Evolutionary conservation across 768 basidiomycete species (phyloP), one percentile per base, ranked within the genome.

Genomic region (Fistulinella prunicolor): DNA sequence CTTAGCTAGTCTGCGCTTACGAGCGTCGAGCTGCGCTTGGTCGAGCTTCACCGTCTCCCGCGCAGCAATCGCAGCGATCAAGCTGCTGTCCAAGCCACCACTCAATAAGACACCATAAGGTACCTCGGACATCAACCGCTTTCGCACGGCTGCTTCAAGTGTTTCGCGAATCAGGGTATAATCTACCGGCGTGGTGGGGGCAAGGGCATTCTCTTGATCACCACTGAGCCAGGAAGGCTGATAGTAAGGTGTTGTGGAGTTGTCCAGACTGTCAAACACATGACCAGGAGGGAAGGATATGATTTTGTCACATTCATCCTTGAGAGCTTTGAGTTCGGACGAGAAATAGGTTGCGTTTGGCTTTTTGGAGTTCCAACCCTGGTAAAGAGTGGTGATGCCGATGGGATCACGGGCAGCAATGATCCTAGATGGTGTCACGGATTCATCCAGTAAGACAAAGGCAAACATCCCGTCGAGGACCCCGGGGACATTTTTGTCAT

Each of bases 381-480:
- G 94, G 70, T 98, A 99, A 9, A 99, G 76, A n/a, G 96, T 97
- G 42, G 96, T 98, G 66, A 98, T 92, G 20, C 96, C 96, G 62
- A 99, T 85, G 21, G 96, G 94, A 65, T 99, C 96, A 30, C 96
- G 89, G 5, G 94, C 93, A 50, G 94, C 96, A 60, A 99, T 93
- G 52, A 99, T 75, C 46, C 95, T 83, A 20, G 92, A 77, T 9
- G 95, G 95, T 1, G 86, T 75, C 50, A 89, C 86, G 12, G 92
- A 89, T 64, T 94, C 92, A 70, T 99, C 96, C 49, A 98, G 76
- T 38, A 98, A 80, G 54, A 97, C 88, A 63, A 98, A 99, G 2
- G 95, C 94, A 74, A 99, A 99, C 91, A 99, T 95, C 55, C 96
- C 96, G 64, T 99, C 96, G 50, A 99, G 85, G 63, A 81, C 74